Base-by-base conservation (phyloP, 768 basidiomycete species). In the Asterophora lycoperdoides region DNA sequence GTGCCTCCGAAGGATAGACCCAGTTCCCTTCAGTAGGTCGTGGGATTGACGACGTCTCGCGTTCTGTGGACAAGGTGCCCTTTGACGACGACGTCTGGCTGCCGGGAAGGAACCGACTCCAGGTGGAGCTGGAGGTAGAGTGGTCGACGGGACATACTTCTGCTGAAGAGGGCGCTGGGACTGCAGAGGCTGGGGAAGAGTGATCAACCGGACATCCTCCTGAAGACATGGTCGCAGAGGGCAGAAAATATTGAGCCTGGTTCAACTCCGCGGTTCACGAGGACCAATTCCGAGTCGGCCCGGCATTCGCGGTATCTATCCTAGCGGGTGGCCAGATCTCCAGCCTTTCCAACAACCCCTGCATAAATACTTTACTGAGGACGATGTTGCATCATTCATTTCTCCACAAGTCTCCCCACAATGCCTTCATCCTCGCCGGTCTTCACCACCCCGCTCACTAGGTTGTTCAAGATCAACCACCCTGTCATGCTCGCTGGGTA, bases 1-100 rank as follows among this genome's bases (percentile, higher is more conserved):
- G 95, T n/a, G 88, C 82, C 64, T 97, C 92, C 15, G 95, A 97
- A 18, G 96, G 96, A 68, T 99, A 99, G 41, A 96, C 89, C 96
- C 96, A 99, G 48, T 92, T 86, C 36, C 75, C 77, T 41, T 81
- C 80, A 35, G 74, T 67, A 15, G 71, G 64, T 59, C 84, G 81
- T 14, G 95, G 95, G 63, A 98, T 98, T 20, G 90, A 89, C 5
- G 93, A 96, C 23, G 78, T 74, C 64, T 91, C 86, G 54, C 95
- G 83, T 5, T 89, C 79, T 11, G 68, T 74, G 2, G 90, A 86
- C 42, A 94, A 74, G 15, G 71, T 47, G 2, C 67, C 49, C 8
- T 57, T 32, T 15, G 57, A 46, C 8, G 60, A 42, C 32, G 60
- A 45, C 6, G 64, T 46, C n/a, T 55, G 46, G 46, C 55, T 51